phyloP scores from a whole-genome alignment of 139 green algal genomes.

The Chlamydomonas asymmetrica region DNA sequence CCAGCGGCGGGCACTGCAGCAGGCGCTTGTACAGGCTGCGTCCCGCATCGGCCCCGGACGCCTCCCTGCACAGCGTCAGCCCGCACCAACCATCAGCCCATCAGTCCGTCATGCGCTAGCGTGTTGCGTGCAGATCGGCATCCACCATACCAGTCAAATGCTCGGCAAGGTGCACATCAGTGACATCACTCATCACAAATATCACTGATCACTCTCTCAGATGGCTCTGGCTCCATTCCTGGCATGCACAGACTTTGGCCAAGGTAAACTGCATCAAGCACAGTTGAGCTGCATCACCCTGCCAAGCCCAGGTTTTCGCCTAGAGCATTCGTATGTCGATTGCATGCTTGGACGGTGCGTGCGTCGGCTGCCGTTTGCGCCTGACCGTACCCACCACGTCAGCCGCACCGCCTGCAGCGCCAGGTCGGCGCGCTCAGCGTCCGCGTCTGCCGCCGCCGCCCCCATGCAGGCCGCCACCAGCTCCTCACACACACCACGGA shows the following conservation, averaged over 20 bases:
- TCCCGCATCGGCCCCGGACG: too few relatives aligned
- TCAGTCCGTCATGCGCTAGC: too few relatives aligned
- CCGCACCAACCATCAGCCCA: too few relatives aligned
- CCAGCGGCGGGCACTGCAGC: too few relatives aligned
- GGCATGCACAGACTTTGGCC: background rate
- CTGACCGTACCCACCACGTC: slow-evolving; percentile 23
- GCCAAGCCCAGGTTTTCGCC: background rate
- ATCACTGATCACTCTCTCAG: background rate
- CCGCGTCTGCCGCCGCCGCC: slow-evolving; percentile 1
- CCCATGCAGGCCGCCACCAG: slow-evolving; percentile 6
- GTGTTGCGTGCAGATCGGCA: too few relatives aligned
- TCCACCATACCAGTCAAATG: too few relatives aligned
- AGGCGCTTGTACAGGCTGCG: too few relatives aligned
- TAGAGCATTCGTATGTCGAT: too few relatives aligned
- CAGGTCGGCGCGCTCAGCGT: background rate
- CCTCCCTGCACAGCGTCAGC: too few relatives aligned
- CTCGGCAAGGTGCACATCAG: too few relatives aligned
- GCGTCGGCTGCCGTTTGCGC: background rate
- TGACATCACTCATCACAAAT: slow-evolving; percentile 8
- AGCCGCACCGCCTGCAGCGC: too few relatives aligned
- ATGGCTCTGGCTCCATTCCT: slow-evolving; percentile 7
- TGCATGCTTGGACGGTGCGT: too few relatives aligned
- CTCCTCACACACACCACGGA: slow-evolving; percentile 1
- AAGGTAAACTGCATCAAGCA: background rate
- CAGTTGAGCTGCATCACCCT: background rate